These are phyloP conservation scores for Hirsutella rhossiliensis DNA, from an alignment of 2,329 filamentous ascomycete species.

Conservation along the genomic window DNA sequence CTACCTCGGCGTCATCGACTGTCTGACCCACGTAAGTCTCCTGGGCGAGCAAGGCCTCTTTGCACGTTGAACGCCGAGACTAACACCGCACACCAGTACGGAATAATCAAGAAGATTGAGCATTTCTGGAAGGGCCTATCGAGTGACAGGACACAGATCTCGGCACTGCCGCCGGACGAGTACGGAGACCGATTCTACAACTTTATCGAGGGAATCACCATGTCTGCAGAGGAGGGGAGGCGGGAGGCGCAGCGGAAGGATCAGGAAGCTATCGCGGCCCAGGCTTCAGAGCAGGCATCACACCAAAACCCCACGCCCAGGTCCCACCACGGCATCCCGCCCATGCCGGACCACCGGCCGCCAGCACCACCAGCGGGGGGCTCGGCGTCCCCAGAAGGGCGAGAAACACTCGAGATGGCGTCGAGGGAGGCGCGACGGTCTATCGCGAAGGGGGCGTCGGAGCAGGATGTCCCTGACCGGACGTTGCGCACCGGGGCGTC, in stretches of 20 bases:
- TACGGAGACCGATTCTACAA: conserved; percentile 92
- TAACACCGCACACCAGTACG: conserved; percentile 51
- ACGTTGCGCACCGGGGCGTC: conserved; percentile 31
- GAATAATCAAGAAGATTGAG: conserved; percentile 86
- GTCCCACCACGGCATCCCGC: conserved; percentile 23
- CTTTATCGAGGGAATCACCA: conserved; percentile 84
- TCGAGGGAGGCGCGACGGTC: conserved; percentile 23
- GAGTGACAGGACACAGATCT: conserved; percentile 75
- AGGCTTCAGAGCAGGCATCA: conserved; percentile 21
- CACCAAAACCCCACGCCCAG: conserved; percentile 25
- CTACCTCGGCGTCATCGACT: conserved; percentile 97
- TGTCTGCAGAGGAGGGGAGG: conserved; percentile 74
- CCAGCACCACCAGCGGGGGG: conserved; percentile 23
- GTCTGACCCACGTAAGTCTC: conserved; percentile 75
- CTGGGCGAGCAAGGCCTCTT: background rate
- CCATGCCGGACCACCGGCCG: conserved; percentile 33
- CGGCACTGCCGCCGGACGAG: conserved; percentile 75
- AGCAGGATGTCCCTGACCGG: conserved; percentile 48
- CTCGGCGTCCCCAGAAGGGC: conserved; percentile 23
- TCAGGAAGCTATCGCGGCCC: conserved; percentile 38
- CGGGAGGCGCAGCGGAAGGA: conserved; percentile 50
- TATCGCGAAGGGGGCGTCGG: conserved; percentile 18
- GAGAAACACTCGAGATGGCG: conserved; percentile 28
- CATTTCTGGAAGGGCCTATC: conserved; percentile 95
- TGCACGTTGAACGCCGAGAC: conserved; percentile 11